phyloP scores from a whole-genome alignment of 192 early-diverging fungal species.

The Haplosporangium gracile region DNA sequence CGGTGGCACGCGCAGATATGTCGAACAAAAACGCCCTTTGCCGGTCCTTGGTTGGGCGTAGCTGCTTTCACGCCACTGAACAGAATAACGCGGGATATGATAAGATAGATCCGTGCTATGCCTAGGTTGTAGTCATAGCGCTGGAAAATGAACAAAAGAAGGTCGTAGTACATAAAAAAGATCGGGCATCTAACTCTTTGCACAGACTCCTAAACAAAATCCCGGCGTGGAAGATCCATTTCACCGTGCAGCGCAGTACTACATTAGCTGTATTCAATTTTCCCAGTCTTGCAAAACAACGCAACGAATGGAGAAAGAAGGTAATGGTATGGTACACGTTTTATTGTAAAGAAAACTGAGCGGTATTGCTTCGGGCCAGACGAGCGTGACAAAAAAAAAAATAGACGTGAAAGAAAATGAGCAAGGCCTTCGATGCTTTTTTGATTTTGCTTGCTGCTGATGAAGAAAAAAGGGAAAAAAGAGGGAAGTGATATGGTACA shows the following conservation, averaged over 20 bases:
- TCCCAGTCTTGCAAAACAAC: background rate
- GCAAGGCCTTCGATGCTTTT: background rate
- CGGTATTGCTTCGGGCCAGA: background rate
- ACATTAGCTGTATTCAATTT: background rate
- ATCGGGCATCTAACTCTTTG: background rate
- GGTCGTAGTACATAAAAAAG: background rate
- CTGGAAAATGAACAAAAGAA: background rate
- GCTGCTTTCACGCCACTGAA: too few relatives aligned
- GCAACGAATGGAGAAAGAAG: background rate
- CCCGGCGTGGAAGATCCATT: background rate
- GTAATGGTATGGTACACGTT: constrained; percentile 12
- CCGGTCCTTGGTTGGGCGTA: too few relatives aligned
- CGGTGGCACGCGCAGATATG: too few relatives aligned
- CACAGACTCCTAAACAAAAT: background rate
- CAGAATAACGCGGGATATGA: too few relatives aligned
- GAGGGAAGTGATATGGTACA: background rate
- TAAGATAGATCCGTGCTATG: too few relatives aligned
- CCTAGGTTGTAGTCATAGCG: too few relatives aligned
- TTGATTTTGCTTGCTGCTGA: too few relatives aligned
- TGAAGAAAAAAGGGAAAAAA: background rate
- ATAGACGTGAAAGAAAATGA: background rate
- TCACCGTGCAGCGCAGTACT: background rate
- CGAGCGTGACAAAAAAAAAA: background rate
- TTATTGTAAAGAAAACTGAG: background rate
- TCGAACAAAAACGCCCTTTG: too few relatives aligned